phyloP scores from a whole-genome alignment of 1,284 basidiomycete genomes.

The Dichomitus squalens region DNA sequence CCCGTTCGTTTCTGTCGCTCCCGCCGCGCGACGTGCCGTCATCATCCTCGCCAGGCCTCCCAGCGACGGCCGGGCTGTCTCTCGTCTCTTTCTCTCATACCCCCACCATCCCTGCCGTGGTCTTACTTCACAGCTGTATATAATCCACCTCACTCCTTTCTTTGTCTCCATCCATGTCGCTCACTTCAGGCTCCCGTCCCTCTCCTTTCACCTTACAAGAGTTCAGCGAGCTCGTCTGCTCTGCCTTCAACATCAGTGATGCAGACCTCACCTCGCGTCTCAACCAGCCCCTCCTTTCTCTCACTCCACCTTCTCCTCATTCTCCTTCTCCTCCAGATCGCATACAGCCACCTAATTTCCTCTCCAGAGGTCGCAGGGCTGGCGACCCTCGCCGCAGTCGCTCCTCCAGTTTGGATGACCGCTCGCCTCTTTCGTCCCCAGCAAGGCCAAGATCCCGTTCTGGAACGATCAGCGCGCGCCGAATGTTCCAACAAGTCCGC shows the following conservation, averaged over 20 bases:
- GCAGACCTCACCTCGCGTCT: slow-evolving; percentile 8
- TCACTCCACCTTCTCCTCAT: slow-evolving; percentile 19
- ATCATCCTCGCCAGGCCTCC: not conserved
- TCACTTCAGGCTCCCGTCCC: slow-evolving; percentile 14
- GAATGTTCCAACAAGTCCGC: slow-evolving; percentile 30
- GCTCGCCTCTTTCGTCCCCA: slow-evolving; percentile 12
- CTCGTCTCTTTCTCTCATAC: slow-evolving; percentile 20
- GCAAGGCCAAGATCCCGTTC: slow-evolving; percentile 18
- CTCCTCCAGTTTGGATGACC: slow-evolving; percentile 7
- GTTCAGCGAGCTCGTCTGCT: slow-evolving; percentile 28
- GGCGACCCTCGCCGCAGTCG: not conserved
- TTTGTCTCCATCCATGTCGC: slow-evolving; percentile 16
- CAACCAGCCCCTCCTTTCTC: slow-evolving; percentile 14
- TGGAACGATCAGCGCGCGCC: slow-evolving; percentile 25
- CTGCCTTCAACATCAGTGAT: slow-evolving; percentile 25
- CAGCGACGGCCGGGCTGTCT: not conserved
- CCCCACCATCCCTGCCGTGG: slow-evolving; percentile 20
- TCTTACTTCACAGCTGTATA: slow-evolving; percentile 11
- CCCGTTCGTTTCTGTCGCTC: not conserved
- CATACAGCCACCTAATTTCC: not conserved
- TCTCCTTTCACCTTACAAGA: slow-evolving; percentile 28
- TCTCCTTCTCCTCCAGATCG: slow-evolving; percentile 4
- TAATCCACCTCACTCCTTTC: slow-evolving; percentile 17
- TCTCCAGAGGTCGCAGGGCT: not conserved
- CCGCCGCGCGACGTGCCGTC: slow-evolving; percentile 7